These are phyloP conservation scores for Colletotrichum sp. DNA, from an alignment of 2,329 filamentous ascomycete genomes.

Conservation along the genomic window DNA sequence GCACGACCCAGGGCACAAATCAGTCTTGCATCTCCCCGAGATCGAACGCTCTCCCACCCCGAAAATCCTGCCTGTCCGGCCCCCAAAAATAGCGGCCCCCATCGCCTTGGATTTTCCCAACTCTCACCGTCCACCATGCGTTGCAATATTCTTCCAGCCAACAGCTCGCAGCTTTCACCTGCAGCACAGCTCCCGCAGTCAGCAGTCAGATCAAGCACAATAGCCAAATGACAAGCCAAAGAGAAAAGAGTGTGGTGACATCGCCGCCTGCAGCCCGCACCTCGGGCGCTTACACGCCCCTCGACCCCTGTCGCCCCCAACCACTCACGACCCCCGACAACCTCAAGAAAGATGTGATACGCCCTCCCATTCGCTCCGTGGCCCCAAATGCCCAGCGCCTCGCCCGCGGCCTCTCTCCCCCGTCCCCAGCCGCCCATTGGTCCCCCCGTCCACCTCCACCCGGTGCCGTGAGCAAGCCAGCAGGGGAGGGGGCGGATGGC, in stretches of 20 bases:
- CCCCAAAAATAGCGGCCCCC: neutral
- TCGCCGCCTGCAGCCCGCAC: neutral
- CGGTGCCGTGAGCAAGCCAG: neutral
- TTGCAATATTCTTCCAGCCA: neutral
- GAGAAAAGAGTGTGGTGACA: neutral
- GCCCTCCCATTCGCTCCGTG: neutral
- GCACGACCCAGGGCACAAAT: neutral
- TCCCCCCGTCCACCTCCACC: neutral
- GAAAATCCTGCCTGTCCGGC: neutral
- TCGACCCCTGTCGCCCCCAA: slow-evolving; percentile 12
- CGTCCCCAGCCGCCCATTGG: slow-evolving; percentile 9
- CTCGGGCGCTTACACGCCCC: slow-evolving; percentile 19
- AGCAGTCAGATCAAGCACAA: neutral
- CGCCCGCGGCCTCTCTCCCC: slow-evolving; percentile 16
- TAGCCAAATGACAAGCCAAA: neutral
- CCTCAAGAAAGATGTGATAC: neutral
- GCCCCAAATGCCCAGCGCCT: slow-evolving; percentile 8
- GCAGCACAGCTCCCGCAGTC: neutral
- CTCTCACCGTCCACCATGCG: neutral
- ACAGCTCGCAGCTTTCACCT: neutral
- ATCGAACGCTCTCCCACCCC: neutral
- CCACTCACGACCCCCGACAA: neutral
- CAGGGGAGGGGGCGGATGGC: neutral
- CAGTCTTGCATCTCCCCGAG: neutral
- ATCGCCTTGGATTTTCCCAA: neutral